Base-by-base conservation (phyloP, 805 yeast species). In the Scheffersomyces ergatensis region DNA sequence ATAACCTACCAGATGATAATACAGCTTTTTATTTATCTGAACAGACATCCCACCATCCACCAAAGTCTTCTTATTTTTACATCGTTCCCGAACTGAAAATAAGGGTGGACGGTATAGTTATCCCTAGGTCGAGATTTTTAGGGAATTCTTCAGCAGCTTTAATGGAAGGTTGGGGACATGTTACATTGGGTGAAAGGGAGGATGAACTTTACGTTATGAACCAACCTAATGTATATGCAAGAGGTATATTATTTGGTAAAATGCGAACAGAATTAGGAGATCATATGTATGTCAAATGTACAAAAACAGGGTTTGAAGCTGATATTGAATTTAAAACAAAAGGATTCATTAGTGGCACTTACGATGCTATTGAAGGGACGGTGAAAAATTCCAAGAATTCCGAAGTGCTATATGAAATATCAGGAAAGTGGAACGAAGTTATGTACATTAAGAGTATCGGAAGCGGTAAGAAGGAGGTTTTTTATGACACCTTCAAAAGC, bases 21-120 rank as follows among this genome's bases (percentile, higher is more conserved):
- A 76, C 76, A 38, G 96, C 97, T 0, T 92, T 77, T 59, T 93
- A 92, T 60, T 64, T 92, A 16, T 74, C 97, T 1, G 99, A 93
- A 62, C 99, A 93, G 62, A 90, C 97, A 0, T 86, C 96, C 24
- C 99, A 93, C 57, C 99, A 93, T 60, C 98, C 99, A n/a, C 99
- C 99, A 12, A 85, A 93, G 59, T 88, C 97, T 0, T 83, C 96
- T 0, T 93, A 92, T 63, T 93, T 89, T 58, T 93, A 88, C 60
- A 71, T 83, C 63, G 77, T 87, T 27, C 99, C 99, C 0, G 85
- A 80, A 42, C 77, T 78, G 43, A 78, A 79, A 50, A 86, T 93
- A 43, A 78, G 93, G 47, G 89, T 84, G 17, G 99, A 93, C 56
- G 99, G 99, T 23, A 76, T 85, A 12, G 80, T 89, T 15, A 73